Evolutionary conservation across 768 basidiomycete genomes (phyloP), one percentile per base, ranked within the genome.

Genomic region (Suillus subalutaceus): DNA sequence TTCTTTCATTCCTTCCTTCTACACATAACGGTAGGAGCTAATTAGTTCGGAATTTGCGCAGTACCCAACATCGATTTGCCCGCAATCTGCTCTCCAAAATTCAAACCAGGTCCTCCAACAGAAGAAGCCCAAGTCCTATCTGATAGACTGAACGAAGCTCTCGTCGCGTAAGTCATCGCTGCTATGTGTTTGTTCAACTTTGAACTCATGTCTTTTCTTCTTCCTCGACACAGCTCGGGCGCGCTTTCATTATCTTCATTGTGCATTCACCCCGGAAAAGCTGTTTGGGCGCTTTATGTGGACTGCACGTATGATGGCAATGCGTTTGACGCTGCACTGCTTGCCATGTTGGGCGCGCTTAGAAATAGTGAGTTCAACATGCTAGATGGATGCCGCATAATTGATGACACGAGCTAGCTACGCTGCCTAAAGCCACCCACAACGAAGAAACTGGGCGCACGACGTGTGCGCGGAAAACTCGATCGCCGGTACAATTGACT

Each of bases 271-370:
- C 85, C 87, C 0, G 89, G 88, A 4, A 93, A 91, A 74, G 85
- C 94, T 0, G 95, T 83, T 0, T 99, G 96, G 95, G 91, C 91
- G 37, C 83, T 99, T n/a, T 99, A 98, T 73, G 84, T 98, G 70
- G 97, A 99, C 70, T 88, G 93, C 37, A 93, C 91, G 1, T 98
- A 97, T 74, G 96, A 99, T 75, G 97, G 97, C 6, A 99, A 98
- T 73, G 91, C 85, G 1, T 94, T 96, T 66, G 97, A 99, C 69
- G 94, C 97, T 1, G 85, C 93, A 0, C 82, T 98, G 12, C 75
- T 98, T 26, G 94, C 94, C 0, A 92, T 96, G 83, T 86, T 95
- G 59, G 88, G 91, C 10, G 96, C 97, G 6, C 80, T 99, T 53
- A 85, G 82, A 75, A 94, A 95, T 67, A 91, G 96, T 97, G 70